Base-by-base conservation (phyloP, 2,329 filamentous ascomycete species). In the Hyphodiscus sp. region DNA sequence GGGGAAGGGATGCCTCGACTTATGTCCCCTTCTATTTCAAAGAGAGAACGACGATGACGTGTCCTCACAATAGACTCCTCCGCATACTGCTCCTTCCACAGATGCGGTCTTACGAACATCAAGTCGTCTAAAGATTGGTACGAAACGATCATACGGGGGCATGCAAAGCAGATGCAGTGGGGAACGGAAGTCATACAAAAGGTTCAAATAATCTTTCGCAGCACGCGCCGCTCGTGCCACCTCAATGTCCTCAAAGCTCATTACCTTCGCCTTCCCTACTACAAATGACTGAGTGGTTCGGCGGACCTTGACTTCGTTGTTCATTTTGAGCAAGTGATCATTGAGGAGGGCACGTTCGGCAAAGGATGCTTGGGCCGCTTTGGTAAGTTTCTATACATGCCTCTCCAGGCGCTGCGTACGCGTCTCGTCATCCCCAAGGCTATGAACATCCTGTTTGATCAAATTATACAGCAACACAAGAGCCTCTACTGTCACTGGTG, bases 311-410 rank as follows among this genome's bases (percentile, higher is more conserved):
- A 8, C 23, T 26, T 26, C 23, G 8, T 26, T 26, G 23, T 26
- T 26, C 23, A 26, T 26, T 3, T 8, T 26, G 8, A 26, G 3
- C 23, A 26, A 26, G 4, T 61, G 47, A 56, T 68, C 52, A 42
- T 63, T 42, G 47, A 65, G 63, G 42, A 69, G 61, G 48, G 62
- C 23, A 26, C 23, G 23, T 26, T 26, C 23, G 23, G 23, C 23
- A 26, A 26, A 26, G 23, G 23, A 26, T 49, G 26, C 54, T 57
- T 63, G 33, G 50, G 63, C 58, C 19, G 64, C 62, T 48, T 61
- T 60, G 26, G 45, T 47, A 53, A 58, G 45, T 49, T 55, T 65
- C 47, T 59, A 33, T 54, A 63, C 11, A 45, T 61, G 53, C 41
- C 54, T 61, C 45, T 62, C 18, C 20, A 63, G 47, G 51, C 54